These are phyloP conservation scores for Fomitopsis palustris DNA, from an alignment of 1,284 basidiomycete species.

Conservation along the genomic window DNA sequence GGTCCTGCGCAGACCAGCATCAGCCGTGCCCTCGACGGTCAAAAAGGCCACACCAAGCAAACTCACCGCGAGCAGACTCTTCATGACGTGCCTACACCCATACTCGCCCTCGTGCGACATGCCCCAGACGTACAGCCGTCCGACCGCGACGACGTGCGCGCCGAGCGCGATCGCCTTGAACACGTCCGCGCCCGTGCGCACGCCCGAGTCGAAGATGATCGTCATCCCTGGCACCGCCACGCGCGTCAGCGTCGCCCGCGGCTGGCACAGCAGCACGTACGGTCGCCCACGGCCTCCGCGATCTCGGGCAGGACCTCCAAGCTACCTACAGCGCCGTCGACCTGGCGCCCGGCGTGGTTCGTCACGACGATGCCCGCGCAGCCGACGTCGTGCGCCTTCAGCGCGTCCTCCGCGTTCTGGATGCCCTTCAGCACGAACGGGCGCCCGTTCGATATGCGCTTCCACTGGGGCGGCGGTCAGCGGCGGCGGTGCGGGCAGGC, in stretches of 20 bases:
- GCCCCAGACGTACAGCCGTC: conserved; percentile 47
- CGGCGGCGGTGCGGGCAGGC: not conserved
- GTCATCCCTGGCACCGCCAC: conserved; percentile 39
- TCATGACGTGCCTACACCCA: conserved; percentile 55
- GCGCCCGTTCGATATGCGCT: conserved; percentile 45
- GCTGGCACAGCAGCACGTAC: conserved; percentile 24
- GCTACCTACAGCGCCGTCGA: conserved; percentile 54
- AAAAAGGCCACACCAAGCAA: not conserved
- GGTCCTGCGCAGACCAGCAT: conserved; percentile 32
- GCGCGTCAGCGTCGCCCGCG: not conserved
- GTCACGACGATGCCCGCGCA: conserved; percentile 58
- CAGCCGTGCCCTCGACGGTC: not conserved
- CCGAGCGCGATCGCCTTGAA: conserved; percentile 56
- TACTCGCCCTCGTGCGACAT: conserved; percentile 46
- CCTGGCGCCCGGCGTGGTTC: conserved; percentile 61
- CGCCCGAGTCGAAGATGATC: conserved; percentile 59
- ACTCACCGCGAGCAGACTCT: conserved; percentile 48
- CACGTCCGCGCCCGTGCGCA: conserved; percentile 52
- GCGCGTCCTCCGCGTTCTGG: conserved; percentile 46
- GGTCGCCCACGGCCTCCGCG: conserved; percentile 46
- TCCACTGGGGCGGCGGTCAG: conserved; percentile 39
- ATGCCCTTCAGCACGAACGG: conserved; percentile 61
- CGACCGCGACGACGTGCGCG: conserved; percentile 43
- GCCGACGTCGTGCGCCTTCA: conserved; percentile 46
- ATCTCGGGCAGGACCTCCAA: conserved; percentile 53